Evolutionary conservation across 2,329 filamentous ascomycete species (phyloP).

Genomic region (Monilinia fructigena): DNA sequence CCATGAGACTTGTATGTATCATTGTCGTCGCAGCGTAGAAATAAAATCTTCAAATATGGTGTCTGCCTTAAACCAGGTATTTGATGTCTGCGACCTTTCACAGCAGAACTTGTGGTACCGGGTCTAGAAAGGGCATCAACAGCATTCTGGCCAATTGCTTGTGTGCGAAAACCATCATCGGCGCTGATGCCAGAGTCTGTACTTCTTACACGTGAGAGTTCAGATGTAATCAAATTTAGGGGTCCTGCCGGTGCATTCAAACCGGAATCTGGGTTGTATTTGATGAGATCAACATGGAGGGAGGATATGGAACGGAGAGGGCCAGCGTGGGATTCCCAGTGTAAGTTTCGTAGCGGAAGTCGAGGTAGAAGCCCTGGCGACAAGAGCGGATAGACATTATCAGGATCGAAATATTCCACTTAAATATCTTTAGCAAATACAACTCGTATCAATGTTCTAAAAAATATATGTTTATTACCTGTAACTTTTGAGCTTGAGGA

Average conservation of each 20-base stretch:
- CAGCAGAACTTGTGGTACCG: constrained; percentile 31
- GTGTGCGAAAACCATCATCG: constrained; percentile 63
- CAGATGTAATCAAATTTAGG: constrained; percentile 38
- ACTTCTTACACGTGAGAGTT: constrained; percentile 41
- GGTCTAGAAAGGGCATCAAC: constrained; percentile 32
- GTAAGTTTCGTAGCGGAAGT: constrained; percentile 83
- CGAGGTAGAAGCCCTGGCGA: constrained; percentile 74
- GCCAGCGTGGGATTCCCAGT: constrained; percentile 94
- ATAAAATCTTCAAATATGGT: constrained; percentile 86
- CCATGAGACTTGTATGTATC: constrained; percentile 85
- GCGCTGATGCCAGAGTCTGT: constrained; percentile 41
- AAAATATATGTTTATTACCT: constrained; percentile 47
- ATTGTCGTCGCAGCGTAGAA: constrained; percentile 92
- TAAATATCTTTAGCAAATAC: constrained; percentile 23
- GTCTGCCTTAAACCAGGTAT: constrained; percentile 91
- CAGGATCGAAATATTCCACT: constrained; percentile 97
- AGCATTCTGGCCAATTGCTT: constrained; percentile 47
- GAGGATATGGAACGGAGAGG: constrained; percentile 91
- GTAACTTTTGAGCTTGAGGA: constrained; percentile 76
- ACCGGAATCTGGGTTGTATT: constrained; percentile 48
- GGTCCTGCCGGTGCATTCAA: constrained; percentile 41
- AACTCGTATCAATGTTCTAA: background rate
- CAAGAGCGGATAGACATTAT: constrained; percentile 80
- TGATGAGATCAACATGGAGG: constrained; percentile 83
- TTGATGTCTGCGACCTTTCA: constrained; percentile 75